phyloP scores from a whole-genome alignment of 2,329 filamentous ascomycete species.

The Cryphonectria carpinicola region DNA sequence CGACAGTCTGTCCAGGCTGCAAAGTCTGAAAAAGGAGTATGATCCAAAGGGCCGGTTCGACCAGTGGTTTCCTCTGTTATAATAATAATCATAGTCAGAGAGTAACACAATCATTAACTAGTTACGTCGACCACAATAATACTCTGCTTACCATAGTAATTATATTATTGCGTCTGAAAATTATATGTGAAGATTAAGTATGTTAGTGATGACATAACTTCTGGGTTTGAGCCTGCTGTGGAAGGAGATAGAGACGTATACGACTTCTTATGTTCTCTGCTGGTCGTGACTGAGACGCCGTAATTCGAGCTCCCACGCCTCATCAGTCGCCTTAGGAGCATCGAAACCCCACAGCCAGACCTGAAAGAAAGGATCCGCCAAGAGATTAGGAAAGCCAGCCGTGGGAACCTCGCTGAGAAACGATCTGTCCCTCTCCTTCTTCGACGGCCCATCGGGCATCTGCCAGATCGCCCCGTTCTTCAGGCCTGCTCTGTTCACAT shows the following conservation, averaged over 20 bases:
- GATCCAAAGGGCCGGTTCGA: slow-evolving; percentile 50
- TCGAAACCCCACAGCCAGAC: slow-evolving; percentile 33
- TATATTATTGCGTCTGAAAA: neutral
- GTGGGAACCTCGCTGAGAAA: slow-evolving; percentile 30
- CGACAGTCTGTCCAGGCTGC: slow-evolving; percentile 45
- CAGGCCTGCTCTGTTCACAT: slow-evolving; percentile 30
- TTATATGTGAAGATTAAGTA: neutral
- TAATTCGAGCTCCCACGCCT: slow-evolving; percentile 25
- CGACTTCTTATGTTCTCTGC: neutral
- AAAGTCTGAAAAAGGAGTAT: slow-evolving; percentile 50
- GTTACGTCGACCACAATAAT: neutral
- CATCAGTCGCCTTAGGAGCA: slow-evolving; percentile 25
- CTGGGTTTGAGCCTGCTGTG: neutral
- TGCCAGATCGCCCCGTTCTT: slow-evolving; percentile 32
- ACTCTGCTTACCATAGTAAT: neutral
- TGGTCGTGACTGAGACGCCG: slow-evolving; percentile 25
- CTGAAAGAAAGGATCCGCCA: slow-evolving; percentile 34
- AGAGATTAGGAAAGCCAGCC: slow-evolving; percentile 31
- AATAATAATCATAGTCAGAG: too few relatives aligned
- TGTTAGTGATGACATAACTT: neutral
- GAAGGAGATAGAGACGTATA: neutral
- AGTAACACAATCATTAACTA: neutral
- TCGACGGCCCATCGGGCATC: slow-evolving; percentile 31
- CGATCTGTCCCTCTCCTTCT: slow-evolving; percentile 30
- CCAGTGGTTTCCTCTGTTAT: slow-evolving; percentile 17